These are phyloP conservation scores for Sphagnum contortum DNA, from an alignment of 225 moss, liverwort and hornwort species.

Conservation along the genomic window DNA sequence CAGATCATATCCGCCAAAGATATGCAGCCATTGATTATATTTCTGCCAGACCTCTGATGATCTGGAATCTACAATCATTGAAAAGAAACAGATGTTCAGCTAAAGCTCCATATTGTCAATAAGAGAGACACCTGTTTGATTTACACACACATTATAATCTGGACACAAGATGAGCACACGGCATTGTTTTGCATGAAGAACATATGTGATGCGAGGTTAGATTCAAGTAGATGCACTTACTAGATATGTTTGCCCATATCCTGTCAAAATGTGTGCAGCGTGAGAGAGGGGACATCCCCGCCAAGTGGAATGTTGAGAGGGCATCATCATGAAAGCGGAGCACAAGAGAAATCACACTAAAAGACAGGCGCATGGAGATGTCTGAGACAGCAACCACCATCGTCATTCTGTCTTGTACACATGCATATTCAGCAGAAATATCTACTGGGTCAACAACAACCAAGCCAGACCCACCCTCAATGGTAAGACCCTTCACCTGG, in stretches of 20 bases:
- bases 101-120: too few species aligned
- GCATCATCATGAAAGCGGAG: slow-evolving; percentile 82
- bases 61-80: too few species aligned
- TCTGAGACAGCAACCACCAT: slow-evolving; percentile 54
- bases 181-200: too few species aligned
- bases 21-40: too few species aligned
- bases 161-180: too few species aligned
- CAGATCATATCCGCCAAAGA: too few species aligned
- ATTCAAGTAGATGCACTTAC: slow-evolving; percentile 3
- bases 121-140: too few species aligned
- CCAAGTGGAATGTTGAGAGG: slow-evolving; percentile 68
- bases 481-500: slow-evolving; percentile 68
- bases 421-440: slow-evolving; percentile 71
- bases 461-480: slow-evolving; percentile 93
- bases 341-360: slow-evolving; percentile 85
- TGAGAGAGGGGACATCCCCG: slow-evolving; percentile 59
- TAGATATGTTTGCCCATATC: slow-evolving; percentile 69
- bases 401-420: slow-evolving; percentile 74
- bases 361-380: slow-evolving; percentile 83
- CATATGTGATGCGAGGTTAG: too few species aligned
- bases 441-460: slow-evolving; percentile 92
- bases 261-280: slow-evolving; percentile 97
- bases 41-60: too few species aligned
- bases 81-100: too few species aligned
- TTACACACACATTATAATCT: too few species aligned